A percentile compares a stretch with the other conserved stretches of the same genome.
These are phyloP conservation scores for Vigna reflexopilosa DNA, from an alignment of 306 rosid genomes.

Conservation along the genomic window DNA sequence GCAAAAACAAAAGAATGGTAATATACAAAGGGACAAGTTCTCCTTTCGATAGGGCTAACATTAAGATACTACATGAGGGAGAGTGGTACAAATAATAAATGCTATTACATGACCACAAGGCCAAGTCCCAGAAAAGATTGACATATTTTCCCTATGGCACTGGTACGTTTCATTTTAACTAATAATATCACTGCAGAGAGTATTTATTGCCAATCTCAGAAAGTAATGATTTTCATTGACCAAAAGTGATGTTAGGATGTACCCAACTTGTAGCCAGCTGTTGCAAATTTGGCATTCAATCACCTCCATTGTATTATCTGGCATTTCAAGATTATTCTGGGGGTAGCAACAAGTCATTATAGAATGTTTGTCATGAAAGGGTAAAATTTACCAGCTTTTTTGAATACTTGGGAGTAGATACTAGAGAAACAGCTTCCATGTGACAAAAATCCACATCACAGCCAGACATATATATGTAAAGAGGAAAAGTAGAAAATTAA, in stretches of 20 bases:
- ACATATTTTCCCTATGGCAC: constrained; percentile 45
- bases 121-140: constrained; percentile 20
- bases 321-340: background rate
- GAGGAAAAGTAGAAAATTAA: constrained; percentile 32
- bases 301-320: background rate
- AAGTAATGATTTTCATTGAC: constrained; percentile 87
- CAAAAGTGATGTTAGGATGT: constrained; percentile 77
- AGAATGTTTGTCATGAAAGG: background rate
- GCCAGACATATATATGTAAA: constrained; percentile 75
- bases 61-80: background rate
- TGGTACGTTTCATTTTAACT: constrained; percentile 83
- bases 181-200: constrained; percentile 78
- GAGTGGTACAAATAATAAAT: background rate
- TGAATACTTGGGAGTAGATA: constrained; percentile 88
- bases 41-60: background rate
- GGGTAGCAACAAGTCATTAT: background rate
- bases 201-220: constrained; percentile 74
- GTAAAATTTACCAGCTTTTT: constrained; percentile 68
- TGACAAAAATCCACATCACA: constrained; percentile 90
- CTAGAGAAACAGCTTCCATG: constrained; percentile 87
- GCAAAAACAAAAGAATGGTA: background rate
- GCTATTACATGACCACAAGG: background rate
- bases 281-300: constrained; percentile 29
- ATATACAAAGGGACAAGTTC: background rate
- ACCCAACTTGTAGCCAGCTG: constrained; percentile 61